Conservation (phyloP, 23 red algal genomes). For the Gracilariopsis chorda region DNA sequence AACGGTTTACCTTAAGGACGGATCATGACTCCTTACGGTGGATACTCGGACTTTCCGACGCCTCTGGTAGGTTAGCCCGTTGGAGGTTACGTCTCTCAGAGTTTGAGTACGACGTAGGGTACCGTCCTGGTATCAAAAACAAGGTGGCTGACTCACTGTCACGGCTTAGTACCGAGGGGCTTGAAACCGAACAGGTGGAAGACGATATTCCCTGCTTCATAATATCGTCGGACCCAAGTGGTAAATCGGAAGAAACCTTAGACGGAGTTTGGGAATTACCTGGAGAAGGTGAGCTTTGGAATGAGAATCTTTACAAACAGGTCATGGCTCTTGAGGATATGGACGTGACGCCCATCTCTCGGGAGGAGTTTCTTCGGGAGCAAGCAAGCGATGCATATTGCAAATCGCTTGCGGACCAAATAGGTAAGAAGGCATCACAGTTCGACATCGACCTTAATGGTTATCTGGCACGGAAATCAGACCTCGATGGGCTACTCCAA, state of each 20-base stretch:
- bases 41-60: background rate
- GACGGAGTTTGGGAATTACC: background rate
- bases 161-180: background rate
- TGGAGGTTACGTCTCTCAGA: slow-evolving; percentile 30
- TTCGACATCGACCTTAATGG: background rate
- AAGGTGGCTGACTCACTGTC: slow-evolving; percentile 14
- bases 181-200: background rate
- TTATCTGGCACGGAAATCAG: background rate
- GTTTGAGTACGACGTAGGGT: slow-evolving; percentile 11
- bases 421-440: background rate
- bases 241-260: background rate
- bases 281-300: background rate
- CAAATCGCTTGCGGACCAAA: background rate
- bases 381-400: slow-evolving; percentile 3
- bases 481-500: slow-evolving; percentile 4
- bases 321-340: background rate
- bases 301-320: background rate
- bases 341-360: background rate
- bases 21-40: slow-evolving; percentile 28
- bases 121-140: slow-evolving; percentile 22
- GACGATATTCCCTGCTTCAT: slow-evolving; percentile 40
- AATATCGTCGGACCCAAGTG: background rate
- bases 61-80: slow-evolving; percentile 4
- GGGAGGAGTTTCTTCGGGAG: background rate
- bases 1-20: background rate